Evolutionary conservation across 352 stramenopile species (phyloP), one percentile per base, ranked within the genome.

Genomic region (Poterioochromonas sp.): DNA sequence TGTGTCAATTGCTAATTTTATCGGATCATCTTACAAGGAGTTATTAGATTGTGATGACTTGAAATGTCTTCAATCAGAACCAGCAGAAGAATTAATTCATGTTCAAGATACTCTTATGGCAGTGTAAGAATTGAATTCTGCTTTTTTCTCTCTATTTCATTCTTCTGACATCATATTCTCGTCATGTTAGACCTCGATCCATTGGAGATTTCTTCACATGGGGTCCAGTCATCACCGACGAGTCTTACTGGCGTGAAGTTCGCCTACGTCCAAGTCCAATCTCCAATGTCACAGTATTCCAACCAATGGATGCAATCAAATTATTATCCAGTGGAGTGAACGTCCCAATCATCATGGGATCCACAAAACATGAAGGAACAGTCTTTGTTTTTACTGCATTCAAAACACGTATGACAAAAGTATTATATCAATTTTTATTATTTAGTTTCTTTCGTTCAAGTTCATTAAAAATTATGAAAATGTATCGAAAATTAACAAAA

Each of bases 171-270:
- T 60, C 0, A 54, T 84, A 37, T 76, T 83, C 53, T 76, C 79
- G 12, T 5, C 84, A 1, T n/a, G n/a, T n/a, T n/a, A n/a, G n/a
- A n/a, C 82, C 82, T 29, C 71, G 82, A 39, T 81, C 69, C 39
- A 82, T 85, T 26, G 82, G 82, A 3, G 82, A 85, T 53, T 84
- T 85, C 37, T 85, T 85, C 80, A 83, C 80, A 34, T 65, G 69
- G 69, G 69, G 69, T 32, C 69, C 69, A 3, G 69, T 76, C 37
- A n/a, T 68, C 11, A 76, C 69, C 20, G 69, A 76, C 34, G 2
- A 8, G 11, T 76, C 47, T 20, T 76, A 76, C 26, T 69, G 1
- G 1, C 32, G 29, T 8, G 32, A 71, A 47, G 39, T 43, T 44
- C 62, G 62, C 41, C 26, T 71, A 29, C 40, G n/a, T 74, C 12